A percentile compares a stretch with the other conserved stretches of the same genome.
phyloP scores from a whole-genome alignment of 2,329 filamentous ascomycete species.

The Colletotrichum tanaceti region DNA sequence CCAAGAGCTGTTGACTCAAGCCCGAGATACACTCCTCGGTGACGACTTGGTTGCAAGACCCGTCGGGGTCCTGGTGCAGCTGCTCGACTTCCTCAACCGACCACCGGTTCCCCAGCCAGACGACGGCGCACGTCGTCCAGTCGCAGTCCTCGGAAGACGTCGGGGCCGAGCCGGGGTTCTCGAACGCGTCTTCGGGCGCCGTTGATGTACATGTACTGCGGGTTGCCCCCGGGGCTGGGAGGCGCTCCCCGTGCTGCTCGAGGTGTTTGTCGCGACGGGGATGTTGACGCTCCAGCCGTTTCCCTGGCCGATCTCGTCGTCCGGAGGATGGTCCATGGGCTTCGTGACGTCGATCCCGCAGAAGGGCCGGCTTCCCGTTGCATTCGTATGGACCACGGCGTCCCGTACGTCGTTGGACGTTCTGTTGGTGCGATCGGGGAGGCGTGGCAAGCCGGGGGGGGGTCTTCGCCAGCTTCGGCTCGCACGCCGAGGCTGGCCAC shows the following conservation, averaged over 20 bases:
- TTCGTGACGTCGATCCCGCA: constrained; percentile 2
- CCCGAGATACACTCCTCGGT: not conserved
- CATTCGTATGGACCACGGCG: constrained; percentile 32
- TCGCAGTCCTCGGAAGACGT: not conserved
- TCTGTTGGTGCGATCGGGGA: too few relatives aligned
- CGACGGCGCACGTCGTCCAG: not conserved
- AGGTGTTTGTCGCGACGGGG: constrained; percentile 27
- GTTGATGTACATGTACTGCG: not conserved
- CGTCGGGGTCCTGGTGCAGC: not conserved
- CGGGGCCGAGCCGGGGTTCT: not conserved
- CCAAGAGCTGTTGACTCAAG: not conserved
- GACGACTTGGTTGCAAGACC: not conserved
- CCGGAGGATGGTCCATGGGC: not conserved
- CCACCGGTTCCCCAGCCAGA: not conserved
- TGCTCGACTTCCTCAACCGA: not conserved
- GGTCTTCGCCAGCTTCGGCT: too few relatives aligned
- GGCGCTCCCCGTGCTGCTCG: not conserved
- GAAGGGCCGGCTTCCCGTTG: constrained; percentile 11
- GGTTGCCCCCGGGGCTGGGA: not conserved
- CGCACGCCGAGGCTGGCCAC: too few relatives aligned
- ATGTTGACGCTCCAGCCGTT: constrained; percentile 34
- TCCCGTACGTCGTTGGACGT: not conserved
- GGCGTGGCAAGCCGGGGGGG: too few relatives aligned
- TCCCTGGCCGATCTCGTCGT: constrained; percentile 12
- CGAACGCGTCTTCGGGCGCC: not conserved